Base-by-base conservation (phyloP, 768 basidiomycete genomes). In the Lentinula aciculospora region DNA sequence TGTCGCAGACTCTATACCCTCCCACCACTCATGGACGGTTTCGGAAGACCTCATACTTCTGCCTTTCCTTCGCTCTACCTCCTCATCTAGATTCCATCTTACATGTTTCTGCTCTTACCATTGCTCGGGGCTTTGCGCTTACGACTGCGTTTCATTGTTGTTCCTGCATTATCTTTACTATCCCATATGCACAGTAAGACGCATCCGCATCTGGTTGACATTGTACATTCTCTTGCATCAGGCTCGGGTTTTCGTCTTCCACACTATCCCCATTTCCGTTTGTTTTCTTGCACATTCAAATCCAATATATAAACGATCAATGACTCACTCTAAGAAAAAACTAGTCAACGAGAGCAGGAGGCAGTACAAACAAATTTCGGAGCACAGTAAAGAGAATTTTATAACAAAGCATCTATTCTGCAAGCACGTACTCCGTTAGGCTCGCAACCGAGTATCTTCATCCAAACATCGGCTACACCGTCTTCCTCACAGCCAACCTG, bases 401-500 rank as follows among this genome's bases (percentile, higher is more conserved):
- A 25, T 25, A 23, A 25, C 29, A 36, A 32, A 51, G 9, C 2
- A n/a, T 9, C 23, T 21, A 39, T 23, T 40, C 12, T 13, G 15
- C 42, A 53, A 53, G 36, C 51, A 15, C 51, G 51, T 53, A 61
- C 58, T 27, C 61, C 61, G 28, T 47, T 51, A 5, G 23, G 44
- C 3, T 31, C 62, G 59, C 88, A 89, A 1, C 74, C 71, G 10
- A 91, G 54, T 39, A 89, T 64, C 49, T 73, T 61, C 75, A 76
- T 83, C 89, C 89, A 92, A 9, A 85, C 72, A 3, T 63, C 58
- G 6, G 78, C 77, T 25, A 91, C 74, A 0, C 88, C 89, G 6
- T 88, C 86, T 63, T 92, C 89, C 67, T 92, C 89, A 45, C 75
- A 76, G 6, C 89, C 89, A 13, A 92, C 76, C 62, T 87, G 82